phyloP scores from a whole-genome alignment of 495 filamentous ascomycete genomes.

The Lentithecium fluviatile region DNA sequence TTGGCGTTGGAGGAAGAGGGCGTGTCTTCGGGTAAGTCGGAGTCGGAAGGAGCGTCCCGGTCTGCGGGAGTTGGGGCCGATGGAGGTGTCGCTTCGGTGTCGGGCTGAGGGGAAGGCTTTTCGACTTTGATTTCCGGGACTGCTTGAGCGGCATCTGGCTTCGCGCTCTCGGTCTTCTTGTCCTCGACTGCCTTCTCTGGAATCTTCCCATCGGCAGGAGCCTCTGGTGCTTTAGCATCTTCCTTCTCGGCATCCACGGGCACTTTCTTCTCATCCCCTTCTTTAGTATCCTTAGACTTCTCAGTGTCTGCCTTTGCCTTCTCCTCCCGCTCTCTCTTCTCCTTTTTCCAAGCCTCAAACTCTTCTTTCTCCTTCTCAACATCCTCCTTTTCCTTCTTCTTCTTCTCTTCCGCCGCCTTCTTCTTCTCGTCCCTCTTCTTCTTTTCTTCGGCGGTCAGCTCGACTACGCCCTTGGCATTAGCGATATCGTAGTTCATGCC shows the following conservation, averaged over 20 bases:
- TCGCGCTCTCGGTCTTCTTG: not conserved
- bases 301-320: constrained; percentile 24
- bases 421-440: constrained; percentile 28
- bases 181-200: not conserved
- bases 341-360: constrained; percentile 28
- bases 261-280: constrained; percentile 11
- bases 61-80: too few species aligned
- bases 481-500: constrained; percentile 37
- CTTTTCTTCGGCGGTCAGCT: constrained; percentile 30
- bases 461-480: constrained; percentile 32
- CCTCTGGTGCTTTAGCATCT: not conserved
- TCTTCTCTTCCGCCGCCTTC: constrained; percentile 35
- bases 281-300: constrained; percentile 6
- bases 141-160: not conserved
- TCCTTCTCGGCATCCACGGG: constrained; percentile 1
- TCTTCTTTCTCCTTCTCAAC: constrained; percentile 29
- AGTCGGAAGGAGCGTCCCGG: too few species aligned
- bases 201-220: not conserved
- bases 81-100: not conserved
- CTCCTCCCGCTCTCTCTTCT: constrained; percentile 24
- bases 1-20: too few species aligned
- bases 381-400: constrained; percentile 29
- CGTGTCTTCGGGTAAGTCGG: too few species aligned
- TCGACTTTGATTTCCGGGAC: not conserved
- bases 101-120: not conserved